A percentile compares a stretch with the other conserved stretches of the same genome.
Conservation (phyloP, 2,329 filamentous ascomycete species). For the Tolypocladium guangdongense region DNA sequence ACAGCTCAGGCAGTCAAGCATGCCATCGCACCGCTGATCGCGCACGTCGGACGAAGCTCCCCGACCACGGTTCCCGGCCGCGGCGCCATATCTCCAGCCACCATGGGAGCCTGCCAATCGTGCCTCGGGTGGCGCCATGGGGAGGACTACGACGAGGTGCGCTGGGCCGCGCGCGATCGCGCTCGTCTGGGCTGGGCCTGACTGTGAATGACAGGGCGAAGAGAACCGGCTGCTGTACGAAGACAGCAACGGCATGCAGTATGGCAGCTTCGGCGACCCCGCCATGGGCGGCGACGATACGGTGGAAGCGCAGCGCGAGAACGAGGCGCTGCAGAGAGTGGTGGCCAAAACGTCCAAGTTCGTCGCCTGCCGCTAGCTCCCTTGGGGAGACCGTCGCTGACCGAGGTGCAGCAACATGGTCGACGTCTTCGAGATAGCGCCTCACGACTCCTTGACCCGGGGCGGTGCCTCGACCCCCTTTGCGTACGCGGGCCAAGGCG, state of each 20-base stretch:
- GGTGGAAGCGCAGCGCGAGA: constrained; percentile 51
- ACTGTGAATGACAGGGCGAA: constrained; percentile 33
- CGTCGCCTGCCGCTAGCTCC: constrained; percentile 9
- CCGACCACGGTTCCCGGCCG: background rate
- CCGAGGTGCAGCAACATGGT: constrained; percentile 47
- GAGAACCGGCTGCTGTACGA: constrained; percentile 50
- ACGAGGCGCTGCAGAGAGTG: constrained; percentile 52
- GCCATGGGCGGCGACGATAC: constrained; percentile 44
- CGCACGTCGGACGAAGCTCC: background rate
- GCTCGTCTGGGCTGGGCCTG: background rate
- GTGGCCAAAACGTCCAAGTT: constrained; percentile 56
- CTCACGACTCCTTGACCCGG: constrained; percentile 31
- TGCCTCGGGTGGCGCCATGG: constrained; percentile 43
- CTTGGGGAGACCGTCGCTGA: background rate
- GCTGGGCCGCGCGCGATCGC: constrained; percentile 6
- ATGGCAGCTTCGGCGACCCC: constrained; percentile 52
- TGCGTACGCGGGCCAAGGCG: constrained; percentile 42
- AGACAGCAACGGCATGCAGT: constrained; percentile 46
- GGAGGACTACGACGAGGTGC: constrained; percentile 45
- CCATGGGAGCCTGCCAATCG: constrained; percentile 51
- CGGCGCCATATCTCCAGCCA: constrained; percentile 3
- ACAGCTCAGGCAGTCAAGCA: background rate
- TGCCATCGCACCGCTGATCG: background rate
- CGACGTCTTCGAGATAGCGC: constrained; percentile 55
- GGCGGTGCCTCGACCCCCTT: constrained; percentile 28